Base-by-base conservation (phyloP, 768 basidiomycete species). In the Brasilioporus rufonigricans region DNA sequence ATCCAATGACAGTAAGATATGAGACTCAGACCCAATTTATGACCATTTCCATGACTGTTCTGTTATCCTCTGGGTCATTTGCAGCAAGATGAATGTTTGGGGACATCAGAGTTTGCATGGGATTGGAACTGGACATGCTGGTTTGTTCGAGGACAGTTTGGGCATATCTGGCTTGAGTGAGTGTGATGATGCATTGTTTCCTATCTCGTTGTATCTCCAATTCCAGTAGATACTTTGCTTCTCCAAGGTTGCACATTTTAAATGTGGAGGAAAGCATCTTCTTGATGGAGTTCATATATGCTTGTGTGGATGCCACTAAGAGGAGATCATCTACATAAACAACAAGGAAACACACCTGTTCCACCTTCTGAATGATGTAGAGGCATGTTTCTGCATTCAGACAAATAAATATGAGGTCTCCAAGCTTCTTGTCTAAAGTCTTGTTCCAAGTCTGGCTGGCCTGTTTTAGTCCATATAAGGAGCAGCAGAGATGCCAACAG, bases 151-250 rank as follows among this genome's bases (percentile, higher is more conserved):
- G 55, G 14, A 64, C 33, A 1, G 40, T 57, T 1, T 44, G 8
- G 24, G 59, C 41, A 31, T 64, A 71, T 9, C 55, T 33, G 7
- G 33, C 39, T 48, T 72, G 74, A 12, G 62, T 66, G 0, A 76
- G 41, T 18, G 66, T 55, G 45, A 76, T 63, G 11, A 66, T 71
- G 0, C 56, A 50, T 1, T 50, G 41, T 14, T 52, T 40, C 2
- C 44, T 44, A 41, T 77, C 58, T 6, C 68, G 39, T 4, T 44
- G 47, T 52, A 77, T 59, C 38, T 70, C 48, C 24, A 76, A 57
- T 5, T 74, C 70, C 5, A 76, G 62, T 3, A 76, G 49, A 56
- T 57, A 69, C 16, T 54, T 48, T 26, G 53, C 55, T 32, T 49
- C 36, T n/a, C 48, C 51, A 9, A 60, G 31, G 14, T 60, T 31